phyloP scores from a whole-genome alignment of 768 basidiomycete genomes.

The Rhodocollybia butyracea region DNA sequence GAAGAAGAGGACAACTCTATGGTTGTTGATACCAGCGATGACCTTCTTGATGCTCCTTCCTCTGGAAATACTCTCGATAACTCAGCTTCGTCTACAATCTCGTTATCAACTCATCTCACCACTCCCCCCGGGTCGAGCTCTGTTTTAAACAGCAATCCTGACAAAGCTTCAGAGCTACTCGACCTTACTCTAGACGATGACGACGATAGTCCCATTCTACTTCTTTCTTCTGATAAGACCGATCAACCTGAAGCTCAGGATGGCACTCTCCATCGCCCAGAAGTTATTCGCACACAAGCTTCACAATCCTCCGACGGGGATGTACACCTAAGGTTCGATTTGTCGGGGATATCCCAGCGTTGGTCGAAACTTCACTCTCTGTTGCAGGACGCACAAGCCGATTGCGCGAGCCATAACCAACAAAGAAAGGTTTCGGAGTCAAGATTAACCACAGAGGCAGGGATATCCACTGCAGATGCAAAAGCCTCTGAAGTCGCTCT shows the following conservation, averaged over 20 bases:
- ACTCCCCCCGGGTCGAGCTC: neutral
- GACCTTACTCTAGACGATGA: constrained; percentile 22
- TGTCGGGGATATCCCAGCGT: constrained; percentile 23
- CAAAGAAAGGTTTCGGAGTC: neutral
- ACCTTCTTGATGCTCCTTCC: constrained; percentile 5
- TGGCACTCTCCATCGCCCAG: constrained; percentile 27
- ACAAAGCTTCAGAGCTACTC: constrained; percentile 9
- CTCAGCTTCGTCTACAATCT: neutral
- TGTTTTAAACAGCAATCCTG: neutral
- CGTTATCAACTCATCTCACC: neutral
- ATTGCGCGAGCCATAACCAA: neutral
- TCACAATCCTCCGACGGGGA: constrained; percentile 13
- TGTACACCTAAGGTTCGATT: constrained; percentile 31
- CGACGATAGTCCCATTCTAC: constrained; percentile 13
- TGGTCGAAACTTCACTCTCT: constrained; percentile 17
- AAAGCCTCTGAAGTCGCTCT: constrained; percentile 66
- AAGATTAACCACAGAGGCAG: constrained; percentile 22
- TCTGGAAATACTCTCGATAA: neutral
- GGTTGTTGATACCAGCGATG: constrained; percentile 12
- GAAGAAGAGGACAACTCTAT: constrained; percentile 15
- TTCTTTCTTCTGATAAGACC: constrained; percentile 11
- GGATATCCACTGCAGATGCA: constrained; percentile 39
- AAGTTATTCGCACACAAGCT: constrained; percentile 34
- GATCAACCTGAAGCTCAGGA: constrained; percentile 5
- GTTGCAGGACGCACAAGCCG: neutral